Evolutionary conservation across 495 filamentous ascomycete species (phyloP), one percentile per base, ranked within the genome.

Genomic region (Talaromyces liani): DNA sequence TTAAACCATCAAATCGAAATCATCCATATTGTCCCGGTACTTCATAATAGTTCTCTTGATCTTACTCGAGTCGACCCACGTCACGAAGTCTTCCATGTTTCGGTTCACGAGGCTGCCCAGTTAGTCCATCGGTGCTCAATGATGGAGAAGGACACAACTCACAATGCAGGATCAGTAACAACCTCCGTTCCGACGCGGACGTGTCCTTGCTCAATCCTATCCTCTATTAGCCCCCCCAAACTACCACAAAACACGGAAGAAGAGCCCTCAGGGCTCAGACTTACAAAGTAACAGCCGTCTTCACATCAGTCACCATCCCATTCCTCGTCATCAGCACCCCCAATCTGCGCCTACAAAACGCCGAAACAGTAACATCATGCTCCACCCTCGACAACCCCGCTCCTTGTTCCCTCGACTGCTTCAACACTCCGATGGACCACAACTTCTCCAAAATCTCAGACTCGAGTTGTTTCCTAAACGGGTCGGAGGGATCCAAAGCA

Each of bases 1-100:
- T 31, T 31, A 62, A 20, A 53, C 60, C 67, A 97, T 78, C 68
- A 97, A 79, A 80, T 98, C 95, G 71, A 93, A 98, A 76, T 98
- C 94, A 79, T 98, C 94, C 78, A 96, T 72, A 78, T 96, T 91
- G 74, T 96, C 91, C 64, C 92, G 85, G 72, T 98, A 98, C 71
- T 87, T 88, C 85, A 96, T 84, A 63, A 97, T 93, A 68, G 88
- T 93, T 70, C 88, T 82, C 87, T 94, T 97, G 78, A 98, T 96
- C 89, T 97, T 97, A 73, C 89, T 93, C 59, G 88, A 89, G 67
- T 95, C 91, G 31, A 93, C 90, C 94, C 94, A 98, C 4, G 94
- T 98, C 25, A 98, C 89, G 64, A 93, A 97, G 75, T 98, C 94
- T 78, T 98, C 94, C 87, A 96, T 89, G 68, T 87, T 91, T 64